phyloP scores from a whole-genome alignment of 1,284 basidiomycete species.

The Cystobasidium pallidum region DNA sequence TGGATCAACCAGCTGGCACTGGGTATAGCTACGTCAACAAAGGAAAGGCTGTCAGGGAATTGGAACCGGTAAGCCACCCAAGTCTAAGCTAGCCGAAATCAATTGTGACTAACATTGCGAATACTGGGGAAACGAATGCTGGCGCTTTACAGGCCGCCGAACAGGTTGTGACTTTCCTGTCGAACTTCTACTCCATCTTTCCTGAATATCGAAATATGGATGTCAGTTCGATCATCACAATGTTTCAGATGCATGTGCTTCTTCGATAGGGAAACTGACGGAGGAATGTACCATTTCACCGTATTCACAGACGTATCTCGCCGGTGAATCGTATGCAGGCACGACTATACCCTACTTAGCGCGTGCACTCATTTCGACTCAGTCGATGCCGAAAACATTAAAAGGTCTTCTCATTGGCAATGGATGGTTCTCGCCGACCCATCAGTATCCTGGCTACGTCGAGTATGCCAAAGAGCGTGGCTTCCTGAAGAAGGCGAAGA shows the following conservation, averaged over 20 bases:
- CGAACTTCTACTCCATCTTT: conserved; percentile 86
- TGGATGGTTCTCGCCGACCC: conserved; percentile 86
- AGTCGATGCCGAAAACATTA: conserved; percentile 60
- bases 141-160: conserved; percentile 65
- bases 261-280: no score
- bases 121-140: no score
- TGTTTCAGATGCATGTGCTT: no score
- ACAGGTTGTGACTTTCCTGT: conserved; percentile 78
- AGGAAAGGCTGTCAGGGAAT: conserved; percentile 77
- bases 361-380: conserved; percentile 59
- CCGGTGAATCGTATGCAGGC: conserved; percentile 94
- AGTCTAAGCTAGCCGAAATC: not conserved
- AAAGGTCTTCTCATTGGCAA: conserved; percentile 91
- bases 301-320: conserved; percentile 82
- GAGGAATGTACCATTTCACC: no score
- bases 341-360: conserved; percentile 94
- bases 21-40: conserved; percentile 88
- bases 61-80: conserved; percentile 57
- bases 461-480: conserved; percentile 82
- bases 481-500: conserved; percentile 69
- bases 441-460: conserved; percentile 87
- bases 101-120: no score
- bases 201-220: conserved; percentile 83
- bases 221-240: conserved; percentile 63
- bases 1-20: conserved; percentile 96